Base-by-base conservation (phyloP, 306 rosid species). In the Potentilla sterilis region DNA sequence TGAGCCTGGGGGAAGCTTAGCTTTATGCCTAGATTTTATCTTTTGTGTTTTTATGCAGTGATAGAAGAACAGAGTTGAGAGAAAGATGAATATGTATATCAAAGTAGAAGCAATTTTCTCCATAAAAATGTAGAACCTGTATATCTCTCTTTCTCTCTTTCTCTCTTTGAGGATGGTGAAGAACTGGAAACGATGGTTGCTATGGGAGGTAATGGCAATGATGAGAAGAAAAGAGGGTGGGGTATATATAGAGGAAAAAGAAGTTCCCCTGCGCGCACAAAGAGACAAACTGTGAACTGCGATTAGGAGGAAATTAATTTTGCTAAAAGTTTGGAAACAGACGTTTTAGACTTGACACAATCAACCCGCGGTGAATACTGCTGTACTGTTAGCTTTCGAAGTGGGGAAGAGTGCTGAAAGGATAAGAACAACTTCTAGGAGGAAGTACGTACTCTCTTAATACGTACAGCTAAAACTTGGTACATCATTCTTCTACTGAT, bases 1-100 rank as follows among this genome's bases (percentile, higher is more conserved):
- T 79, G 96, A 89, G 32, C 98, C 98, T 3, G 98, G 97, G 34
- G 98, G 97, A 70, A 89, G 94, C 78, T 87, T 84, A 24, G 82
- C 49, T 16, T 22, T 6, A 12, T 4, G 40, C 52, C 49, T 11
- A 18, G 63, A 44, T 47, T 74, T 77, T 37, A 14, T 70, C 41
- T 54, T 75, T 9, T 52, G 75, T 79, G 81, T 84, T 75, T 62
- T 88, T 48, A 80, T 70, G 47, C 79, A 79, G 51, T 77, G 54
- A 35, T 43, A 78, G 0, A 67, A 83, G 69, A 86, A 70, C 35
- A 88, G 79, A 55, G 65, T 35, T 3, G 83, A 88, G 82, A 89
- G 77, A 64, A 82, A 72, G 82, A 93, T 71, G 61, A 84, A 24
- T 77, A 79, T 68, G 84, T 42, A 79, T 22, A 69, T 54, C 4